Percentiles rank a stretch among this genome's conserved stretches.
Evolutionary conservation across 768 basidiomycete species (phyloP).

Genomic region (Obba rivulosa): DNA sequence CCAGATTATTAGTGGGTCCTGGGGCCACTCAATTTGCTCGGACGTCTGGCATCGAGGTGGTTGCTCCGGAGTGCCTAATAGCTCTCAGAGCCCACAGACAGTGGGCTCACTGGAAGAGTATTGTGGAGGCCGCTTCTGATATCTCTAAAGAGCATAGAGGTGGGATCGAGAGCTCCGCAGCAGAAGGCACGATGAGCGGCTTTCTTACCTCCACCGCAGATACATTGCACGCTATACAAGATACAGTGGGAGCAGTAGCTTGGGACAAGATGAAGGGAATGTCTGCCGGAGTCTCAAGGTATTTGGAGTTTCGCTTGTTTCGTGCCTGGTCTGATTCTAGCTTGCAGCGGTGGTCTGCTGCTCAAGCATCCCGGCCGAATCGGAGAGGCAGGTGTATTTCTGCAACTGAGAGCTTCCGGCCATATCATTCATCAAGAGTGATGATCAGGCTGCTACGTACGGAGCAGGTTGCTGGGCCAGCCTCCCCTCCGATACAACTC

Average conservation of each 20-base stretch:
- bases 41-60: slow-evolving; percentile 23
- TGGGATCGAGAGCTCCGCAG: too few species aligned
- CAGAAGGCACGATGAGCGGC: too few species aligned
- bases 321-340: neutral
- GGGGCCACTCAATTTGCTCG: slow-evolving; percentile 59
- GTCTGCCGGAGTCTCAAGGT: slow-evolving; percentile 76
- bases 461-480: slow-evolving; percentile 79
- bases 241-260: slow-evolving; percentile 79
- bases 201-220: too few species aligned
- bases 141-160: neutral
- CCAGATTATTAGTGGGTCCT: slow-evolving; percentile 52
- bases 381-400: slow-evolving; percentile 51
- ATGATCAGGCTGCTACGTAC: slow-evolving; percentile 55
- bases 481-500: slow-evolving; percentile 3
- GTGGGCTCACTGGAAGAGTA: slow-evolving; percentile 59
- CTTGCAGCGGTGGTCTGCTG: slow-evolving; percentile 69
- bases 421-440: too few species aligned
- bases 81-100: slow-evolving; percentile 41
- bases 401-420: too few species aligned
- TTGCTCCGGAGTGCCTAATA: slow-evolving; percentile 43
- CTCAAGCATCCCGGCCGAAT: slow-evolving; percentile 70
- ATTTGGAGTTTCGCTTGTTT: neutral
- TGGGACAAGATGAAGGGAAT: slow-evolving; percentile 39
- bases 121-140: slow-evolving; percentile 25
- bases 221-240: slow-evolving; percentile 44